phyloP scores from a whole-genome alignment of 2,329 filamentous ascomycete species.

The Phaeophleospora eucalypticola region DNA sequence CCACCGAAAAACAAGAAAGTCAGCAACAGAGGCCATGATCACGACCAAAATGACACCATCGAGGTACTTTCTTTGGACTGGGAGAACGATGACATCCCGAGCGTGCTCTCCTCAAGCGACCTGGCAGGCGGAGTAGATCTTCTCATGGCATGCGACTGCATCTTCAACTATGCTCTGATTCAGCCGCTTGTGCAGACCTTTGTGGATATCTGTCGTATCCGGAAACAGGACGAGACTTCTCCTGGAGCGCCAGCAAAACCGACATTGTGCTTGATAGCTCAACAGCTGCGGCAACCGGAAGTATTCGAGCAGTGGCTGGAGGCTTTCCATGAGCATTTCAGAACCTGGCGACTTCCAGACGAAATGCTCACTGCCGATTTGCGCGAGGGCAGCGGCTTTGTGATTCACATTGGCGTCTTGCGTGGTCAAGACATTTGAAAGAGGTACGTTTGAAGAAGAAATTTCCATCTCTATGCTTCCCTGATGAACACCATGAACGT shows the following conservation, averaged over 20 bases:
- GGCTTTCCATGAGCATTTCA: conserved; percentile 63
- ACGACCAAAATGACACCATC: conserved; percentile 13
- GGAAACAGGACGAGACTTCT: conserved; percentile 28
- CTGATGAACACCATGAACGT: not conserved
- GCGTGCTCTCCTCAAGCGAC: conserved; percentile 49
- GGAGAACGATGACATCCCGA: conserved; percentile 57
- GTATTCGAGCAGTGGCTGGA: conserved; percentile 80
- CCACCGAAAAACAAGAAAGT: conserved; percentile 1
- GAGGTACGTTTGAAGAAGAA: too few species aligned
- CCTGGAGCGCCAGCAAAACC: conserved; percentile 34
- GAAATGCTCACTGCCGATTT: conserved; percentile 56
- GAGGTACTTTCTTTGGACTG: conserved; percentile 62
- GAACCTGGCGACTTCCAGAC: conserved; percentile 72
- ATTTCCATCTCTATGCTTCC: not conserved
- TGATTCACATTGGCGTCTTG: conserved; percentile 73
- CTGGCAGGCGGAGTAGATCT: conserved; percentile 39
- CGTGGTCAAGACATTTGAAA: too few species aligned
- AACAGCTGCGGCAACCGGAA: conserved; percentile 80
- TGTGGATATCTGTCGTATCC: conserved; percentile 65
- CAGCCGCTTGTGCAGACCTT: conserved; percentile 72
- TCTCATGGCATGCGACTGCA: conserved; percentile 84
- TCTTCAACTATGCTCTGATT: conserved; percentile 88
- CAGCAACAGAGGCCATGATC: conserved; percentile 2
- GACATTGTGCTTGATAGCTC: conserved; percentile 75
- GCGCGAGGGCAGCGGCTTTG: conserved; percentile 66